Evolutionary conservation across 306 rosid genomes (phyloP).

Genomic region (Fagus crenata): DNA sequence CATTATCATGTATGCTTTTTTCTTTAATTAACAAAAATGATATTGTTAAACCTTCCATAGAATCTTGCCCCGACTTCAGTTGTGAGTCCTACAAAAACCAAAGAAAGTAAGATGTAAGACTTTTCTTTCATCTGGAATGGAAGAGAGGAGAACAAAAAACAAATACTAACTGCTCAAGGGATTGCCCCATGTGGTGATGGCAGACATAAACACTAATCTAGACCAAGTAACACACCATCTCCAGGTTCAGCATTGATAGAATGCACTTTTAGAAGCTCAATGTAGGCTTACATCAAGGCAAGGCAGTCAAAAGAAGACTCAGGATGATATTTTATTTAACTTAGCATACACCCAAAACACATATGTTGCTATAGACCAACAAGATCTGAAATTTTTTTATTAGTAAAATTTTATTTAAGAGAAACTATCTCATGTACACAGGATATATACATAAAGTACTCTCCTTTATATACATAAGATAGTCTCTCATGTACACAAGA

Average conservation of each 20-base stretch:
- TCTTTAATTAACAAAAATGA: neutral
- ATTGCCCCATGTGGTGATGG: neutral
- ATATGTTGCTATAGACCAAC: too few species aligned
- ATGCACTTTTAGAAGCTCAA: neutral
- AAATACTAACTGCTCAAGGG: neutral
- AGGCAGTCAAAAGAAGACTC: neutral
- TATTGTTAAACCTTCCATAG: constrained; percentile 73
- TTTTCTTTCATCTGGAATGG: neutral
- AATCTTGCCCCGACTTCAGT: constrained; percentile 79
- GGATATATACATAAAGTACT: too few species aligned
- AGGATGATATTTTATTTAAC: neutral
- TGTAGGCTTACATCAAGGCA: neutral
- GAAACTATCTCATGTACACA: too few species aligned
- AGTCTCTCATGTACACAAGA: too few species aligned
- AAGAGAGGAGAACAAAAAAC: neutral
- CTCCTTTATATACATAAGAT: too few species aligned
- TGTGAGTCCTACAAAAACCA: constrained; percentile 68
- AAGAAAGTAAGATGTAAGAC: constrained; percentile 26
- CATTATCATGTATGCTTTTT: neutral
- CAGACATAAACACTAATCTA: neutral
- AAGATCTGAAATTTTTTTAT: too few species aligned
- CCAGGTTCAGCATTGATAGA: neutral
- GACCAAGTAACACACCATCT: neutral
- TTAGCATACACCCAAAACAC: neutral
- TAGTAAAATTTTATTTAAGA: too few species aligned